A percentile compares a stretch with the other conserved stretches of the same genome.
Evolutionary conservation across 257 asterid species (phyloP).

Genomic region (Cynanchum wilfordii): DNA sequence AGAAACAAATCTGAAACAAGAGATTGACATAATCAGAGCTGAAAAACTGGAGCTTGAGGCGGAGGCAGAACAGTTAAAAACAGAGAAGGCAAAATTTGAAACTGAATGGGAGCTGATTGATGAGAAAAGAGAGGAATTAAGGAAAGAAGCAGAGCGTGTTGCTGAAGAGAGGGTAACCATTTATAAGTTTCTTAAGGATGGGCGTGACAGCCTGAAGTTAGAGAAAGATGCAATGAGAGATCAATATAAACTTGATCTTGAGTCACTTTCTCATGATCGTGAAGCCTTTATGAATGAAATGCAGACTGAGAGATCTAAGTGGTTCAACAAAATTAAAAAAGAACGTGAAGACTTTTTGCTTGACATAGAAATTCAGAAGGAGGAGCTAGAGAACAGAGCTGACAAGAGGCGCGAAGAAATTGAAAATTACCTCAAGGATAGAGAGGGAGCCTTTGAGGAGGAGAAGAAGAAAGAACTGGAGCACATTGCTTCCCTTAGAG

Average conservation of each 20-base stretch:
- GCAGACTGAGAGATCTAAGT: constrained; percentile 65
- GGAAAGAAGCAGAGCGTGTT: constrained; percentile 66
- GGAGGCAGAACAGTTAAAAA: constrained; percentile 70
- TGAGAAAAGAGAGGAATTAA: constrained; percentile 77
- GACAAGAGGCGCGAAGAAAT: constrained; percentile 80
- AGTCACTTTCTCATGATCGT: constrained; percentile 71
- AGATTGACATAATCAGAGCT: constrained; percentile 69
- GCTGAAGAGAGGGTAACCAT: constrained; percentile 66
- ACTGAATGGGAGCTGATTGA: constrained; percentile 87
- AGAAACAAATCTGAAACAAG: constrained; percentile 77
- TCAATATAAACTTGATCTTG: constrained; percentile 61
- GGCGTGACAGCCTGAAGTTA: constrained; percentile 62
- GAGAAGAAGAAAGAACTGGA: constrained; percentile 62
- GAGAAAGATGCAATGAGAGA: constrained; percentile 68
- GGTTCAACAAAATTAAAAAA: constrained; percentile 72
- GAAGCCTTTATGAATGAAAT: constrained; percentile 67
- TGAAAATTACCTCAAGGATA: constrained; percentile 60
- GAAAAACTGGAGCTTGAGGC: constrained; percentile 73
- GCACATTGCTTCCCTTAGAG: constrained; percentile 53
- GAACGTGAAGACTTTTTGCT: constrained; percentile 66
- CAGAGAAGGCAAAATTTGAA: constrained; percentile 85
- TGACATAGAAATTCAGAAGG: constrained; percentile 70
- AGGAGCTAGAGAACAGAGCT: constrained; percentile 62
- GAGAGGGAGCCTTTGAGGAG: constrained; percentile 68
- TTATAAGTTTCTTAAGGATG: constrained; percentile 68